Evolutionary conservation across 2,329 filamentous ascomycete species (phyloP).

Genomic region (Aspergillus proliferans): DNA sequence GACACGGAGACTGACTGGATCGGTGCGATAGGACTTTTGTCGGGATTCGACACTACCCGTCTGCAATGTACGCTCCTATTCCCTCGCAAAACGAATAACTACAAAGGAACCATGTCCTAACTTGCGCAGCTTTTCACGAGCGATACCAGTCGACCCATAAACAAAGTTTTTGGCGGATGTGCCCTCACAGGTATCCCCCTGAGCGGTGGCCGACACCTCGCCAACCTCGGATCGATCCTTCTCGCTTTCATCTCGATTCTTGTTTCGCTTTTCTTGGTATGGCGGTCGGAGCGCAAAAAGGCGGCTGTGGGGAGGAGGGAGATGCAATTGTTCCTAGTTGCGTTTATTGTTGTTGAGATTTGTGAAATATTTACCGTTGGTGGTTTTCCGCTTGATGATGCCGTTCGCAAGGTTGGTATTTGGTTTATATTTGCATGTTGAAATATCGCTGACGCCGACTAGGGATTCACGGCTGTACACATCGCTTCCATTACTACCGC

Average conservation of each 20-base stretch:
- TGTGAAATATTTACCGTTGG: conserved; percentile 97
- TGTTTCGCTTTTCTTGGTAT: conserved; percentile 60
- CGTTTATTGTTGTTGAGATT: conserved; percentile 80
- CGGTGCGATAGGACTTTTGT: conserved; percentile 62
- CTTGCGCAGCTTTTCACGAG: conserved; percentile 56
- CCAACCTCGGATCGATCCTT: conserved; percentile 89
- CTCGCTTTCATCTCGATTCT: conserved; percentile 71
- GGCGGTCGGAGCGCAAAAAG: conserved; percentile 79
- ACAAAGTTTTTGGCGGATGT: conserved; percentile 61
- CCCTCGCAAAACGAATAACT: conserved; percentile 2
- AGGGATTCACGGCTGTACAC: conserved; percentile 87
- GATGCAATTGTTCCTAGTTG: conserved; percentile 88
- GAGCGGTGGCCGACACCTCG: conserved; percentile 59
- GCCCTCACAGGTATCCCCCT: conserved; percentile 68
- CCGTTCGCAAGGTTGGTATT: conserved; percentile 60
- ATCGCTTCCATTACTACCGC: conserved; percentile 84
- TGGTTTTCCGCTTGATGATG: conserved; percentile 68
- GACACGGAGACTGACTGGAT: conserved; percentile 1
- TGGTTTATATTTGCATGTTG: background rate
- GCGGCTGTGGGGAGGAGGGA: conserved; percentile 94
- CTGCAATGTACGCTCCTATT: conserved; percentile 64
- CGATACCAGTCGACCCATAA: conserved; percentile 52
- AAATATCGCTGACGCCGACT: conserved; percentile 6
- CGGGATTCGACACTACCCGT: conserved; percentile 75
- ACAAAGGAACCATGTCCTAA: conserved; percentile 9